Percentiles rank a stretch among this genome's conserved stretches.
phyloP scores from a whole-genome alignment of 371 early-diverging fungal species.

The Mucor lusitanicus region DNA sequence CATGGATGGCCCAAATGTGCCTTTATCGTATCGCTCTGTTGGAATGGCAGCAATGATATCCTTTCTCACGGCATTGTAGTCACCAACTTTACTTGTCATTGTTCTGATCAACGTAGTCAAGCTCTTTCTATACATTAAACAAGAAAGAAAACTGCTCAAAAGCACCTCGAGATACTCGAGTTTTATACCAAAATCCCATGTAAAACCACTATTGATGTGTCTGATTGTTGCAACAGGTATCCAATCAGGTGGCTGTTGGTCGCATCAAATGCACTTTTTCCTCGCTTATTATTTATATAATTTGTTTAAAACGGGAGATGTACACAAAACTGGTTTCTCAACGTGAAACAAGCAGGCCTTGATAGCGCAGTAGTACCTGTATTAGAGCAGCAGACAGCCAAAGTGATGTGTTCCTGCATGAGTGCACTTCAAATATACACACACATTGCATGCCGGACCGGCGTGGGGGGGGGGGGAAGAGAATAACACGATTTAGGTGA shows the following conservation, averaged over 20 bases:
- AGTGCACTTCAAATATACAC: not conserved
- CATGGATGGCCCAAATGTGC: conserved; percentile 77
- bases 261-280: not conserved
- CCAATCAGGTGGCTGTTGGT: not conserved
- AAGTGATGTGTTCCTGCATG: not conserved
- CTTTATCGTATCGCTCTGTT: conserved; percentile 73
- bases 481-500: not conserved
- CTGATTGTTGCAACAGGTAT: not conserved
- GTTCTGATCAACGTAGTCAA: not conserved
- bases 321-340: not conserved
- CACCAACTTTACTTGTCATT: conserved; percentile 15
- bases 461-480: not conserved
- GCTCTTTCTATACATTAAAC: not conserved
- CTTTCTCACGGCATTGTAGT: conserved; percentile 47
- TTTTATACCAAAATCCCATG: not conserved
- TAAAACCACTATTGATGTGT: not conserved
- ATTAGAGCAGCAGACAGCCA: no score
- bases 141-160: not conserved
- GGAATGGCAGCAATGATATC: conserved; percentile 59
- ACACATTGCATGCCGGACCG: not conserved
- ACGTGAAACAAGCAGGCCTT: not conserved
- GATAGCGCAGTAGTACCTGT: no score
- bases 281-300: not conserved
- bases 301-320: not conserved
- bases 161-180: not conserved